Conservation (phyloP, 2,329 filamentous ascomycete species). For the Coniochaeta sp. region DNA sequence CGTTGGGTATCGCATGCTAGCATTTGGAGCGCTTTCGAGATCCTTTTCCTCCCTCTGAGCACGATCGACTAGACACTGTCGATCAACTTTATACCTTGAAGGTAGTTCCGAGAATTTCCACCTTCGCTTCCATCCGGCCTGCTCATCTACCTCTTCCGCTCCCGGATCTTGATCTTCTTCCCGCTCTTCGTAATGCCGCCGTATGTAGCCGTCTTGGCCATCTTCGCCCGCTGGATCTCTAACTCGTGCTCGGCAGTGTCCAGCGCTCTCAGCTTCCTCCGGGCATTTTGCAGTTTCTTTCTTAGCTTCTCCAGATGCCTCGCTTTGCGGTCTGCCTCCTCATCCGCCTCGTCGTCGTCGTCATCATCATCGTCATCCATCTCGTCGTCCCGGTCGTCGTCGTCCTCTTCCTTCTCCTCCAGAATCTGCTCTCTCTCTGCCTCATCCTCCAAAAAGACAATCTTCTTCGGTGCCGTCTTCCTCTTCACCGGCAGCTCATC, state of each 20-base stretch:
- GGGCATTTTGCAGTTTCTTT: conserved; percentile 40
- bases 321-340: conserved; percentile 24
- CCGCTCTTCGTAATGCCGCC: conserved; percentile 53
- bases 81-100: conserved; percentile 1
- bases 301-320: conserved; percentile 38
- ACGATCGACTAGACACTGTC: neutral
- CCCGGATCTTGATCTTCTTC: conserved; percentile 54
- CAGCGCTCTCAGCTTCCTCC: conserved; percentile 47
- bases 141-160: conserved; percentile 47
- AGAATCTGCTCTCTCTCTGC: conserved; percentile 25
- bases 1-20: conserved; percentile 14
- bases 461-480: conserved; percentile 30
- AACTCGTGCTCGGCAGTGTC: conserved; percentile 49
- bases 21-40: conserved; percentile 6
- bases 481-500: conserved; percentile 14
- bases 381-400: conserved; percentile 24
- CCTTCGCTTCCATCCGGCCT: conserved; percentile 1
- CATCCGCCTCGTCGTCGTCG: conserved; percentile 21
- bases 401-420: conserved; percentile 21
- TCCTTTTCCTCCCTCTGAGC: neutral
- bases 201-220: conserved; percentile 58
- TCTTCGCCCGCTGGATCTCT: conserved; percentile 52
- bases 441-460: conserved; percentile 39
- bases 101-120: conserved; percentile 1
- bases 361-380: conserved; percentile 18